Evolutionary conservation across 805 yeast genomes (phyloP).

Genomic region (Wickerhamomyces subpelliculosus): DNA sequence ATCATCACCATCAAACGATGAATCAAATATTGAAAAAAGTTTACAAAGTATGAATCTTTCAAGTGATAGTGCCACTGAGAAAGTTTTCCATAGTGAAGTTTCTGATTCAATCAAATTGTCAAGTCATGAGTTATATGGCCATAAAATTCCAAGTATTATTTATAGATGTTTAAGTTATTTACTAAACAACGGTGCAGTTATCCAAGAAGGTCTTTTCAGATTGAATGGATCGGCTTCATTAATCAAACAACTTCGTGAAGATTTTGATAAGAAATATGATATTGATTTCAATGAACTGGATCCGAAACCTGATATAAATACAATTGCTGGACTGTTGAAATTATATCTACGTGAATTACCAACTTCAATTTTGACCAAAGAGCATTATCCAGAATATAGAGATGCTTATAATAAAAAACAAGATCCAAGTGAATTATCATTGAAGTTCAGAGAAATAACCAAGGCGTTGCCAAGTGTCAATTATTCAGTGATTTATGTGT

Average conservation of each 20-base stretch:
- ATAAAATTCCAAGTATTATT: slow-evolving; percentile 61
- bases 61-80: slow-evolving; percentile 22
- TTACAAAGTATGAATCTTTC: slow-evolving; percentile 24
- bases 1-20: slow-evolving; percentile 4
- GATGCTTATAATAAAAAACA: slow-evolving; percentile 27
- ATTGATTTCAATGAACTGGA: slow-evolving; percentile 47
- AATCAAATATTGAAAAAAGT: slow-evolving; percentile 20
- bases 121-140: slow-evolving; percentile 36
- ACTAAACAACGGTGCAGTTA: slow-evolving; percentile 58
- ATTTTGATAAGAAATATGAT: slow-evolving; percentile 63
- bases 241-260: slow-evolving; percentile 60
- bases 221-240: slow-evolving; percentile 81
- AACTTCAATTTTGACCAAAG: slow-evolving; percentile 55
- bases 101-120: slow-evolving; percentile 46
- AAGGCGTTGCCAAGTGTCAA: slow-evolving; percentile 44
- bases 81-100: slow-evolving; percentile 62
- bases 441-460: slow-evolving; percentile 28
- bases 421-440: slow-evolving; percentile 22
- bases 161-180: slow-evolving; percentile 69
- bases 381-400: slow-evolving; percentile 33
- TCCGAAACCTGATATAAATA: slow-evolving; percentile 60
- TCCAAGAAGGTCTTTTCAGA: slow-evolving; percentile 88
- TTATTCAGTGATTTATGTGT: slow-evolving; percentile 50
- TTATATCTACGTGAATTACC: slow-evolving; percentile 77
- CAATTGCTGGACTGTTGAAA: slow-evolving; percentile 81